Evolutionary conservation across 345 rosid species (phyloP).

Genomic region (Pseudoturritis turrita): DNA sequence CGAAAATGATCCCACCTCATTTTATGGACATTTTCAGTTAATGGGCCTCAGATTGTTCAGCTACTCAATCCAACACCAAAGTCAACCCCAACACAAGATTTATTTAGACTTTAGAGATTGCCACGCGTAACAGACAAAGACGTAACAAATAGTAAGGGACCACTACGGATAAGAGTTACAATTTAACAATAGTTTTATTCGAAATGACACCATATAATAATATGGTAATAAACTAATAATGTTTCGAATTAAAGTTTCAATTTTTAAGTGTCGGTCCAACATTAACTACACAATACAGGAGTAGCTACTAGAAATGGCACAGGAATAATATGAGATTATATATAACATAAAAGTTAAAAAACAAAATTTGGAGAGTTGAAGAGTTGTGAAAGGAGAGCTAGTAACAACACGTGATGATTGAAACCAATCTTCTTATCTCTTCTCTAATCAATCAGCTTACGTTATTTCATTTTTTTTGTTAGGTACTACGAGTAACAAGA

Average conservation of each 20-base stretch:
- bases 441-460: not conserved
- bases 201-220: not conserved
- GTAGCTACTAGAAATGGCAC: slow-evolving; percentile 13
- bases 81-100: not conserved
- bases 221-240: not conserved
- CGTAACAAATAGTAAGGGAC: not conserved
- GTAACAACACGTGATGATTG: slow-evolving; percentile 23
- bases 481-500: not conserved
- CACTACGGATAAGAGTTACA: not conserved
- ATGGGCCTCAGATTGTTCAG: not conserved
- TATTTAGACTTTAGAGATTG: not conserved
- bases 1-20: too few species aligned
- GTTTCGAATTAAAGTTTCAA: not conserved
- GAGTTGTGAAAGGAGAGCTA: slow-evolving; percentile 2
- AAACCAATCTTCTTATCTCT: slow-evolving; percentile 21
- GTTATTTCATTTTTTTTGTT: slow-evolving; percentile 1
- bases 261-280: not conserved
- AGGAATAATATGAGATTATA: not conserved
- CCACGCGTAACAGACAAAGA: not conserved
- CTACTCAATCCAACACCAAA: not conserved
- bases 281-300: not conserved
- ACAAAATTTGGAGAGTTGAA: not conserved
- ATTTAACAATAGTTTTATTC: not conserved
- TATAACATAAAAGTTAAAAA: not conserved
- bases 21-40: too few species aligned